Evolutionary conservation across 371 early-diverging fungal genomes (phyloP), one percentile per base, ranked within the genome.

Genomic region (Haplosporangium sp.): DNA sequence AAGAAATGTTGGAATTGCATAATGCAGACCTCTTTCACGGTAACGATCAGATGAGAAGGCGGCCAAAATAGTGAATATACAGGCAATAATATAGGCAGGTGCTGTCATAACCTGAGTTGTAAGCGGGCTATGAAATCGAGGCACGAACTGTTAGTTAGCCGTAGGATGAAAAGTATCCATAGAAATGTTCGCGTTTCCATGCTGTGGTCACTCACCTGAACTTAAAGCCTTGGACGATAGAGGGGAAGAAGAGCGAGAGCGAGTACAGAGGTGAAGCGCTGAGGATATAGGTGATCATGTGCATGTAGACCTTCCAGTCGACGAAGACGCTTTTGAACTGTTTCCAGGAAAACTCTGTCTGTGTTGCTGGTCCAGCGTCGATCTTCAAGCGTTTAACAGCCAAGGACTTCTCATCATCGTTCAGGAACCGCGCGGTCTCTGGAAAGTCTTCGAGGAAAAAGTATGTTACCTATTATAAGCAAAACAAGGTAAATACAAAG

Each of bases 401-500:
- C 54, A 92, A 59, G 1, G 76, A 83, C 54, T 89, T 87, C 46
- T 91, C 92, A 18, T 83, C 57, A 1, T 80, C 75, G 59, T 62
- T 90, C 65, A 92, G 66, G 71, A 91, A 89, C 72, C 83, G 86
- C 46, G 91, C 87, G 45, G 86, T 88, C 14, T 86, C 86, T 3
- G 95, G 95, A 59, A 90, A 88, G 61, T 92, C 89, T 11, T 94
- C 92, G 51, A 95, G 81, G 55, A 86, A 77, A 54, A 88, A 86
- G 59, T 81, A 92, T 40, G 89, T 81, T 8, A 29, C 29, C 29
- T 29, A 29, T 29, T 2, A 29, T 4, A 29, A 29, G 29, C 29
- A 29, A 29, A 29, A 4, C 29, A 29, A 29, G 29, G 29, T 29
- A 29, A 29, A 29, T 29, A 29, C 29, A 29, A 29, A 29, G 29